Percentiles rank a stretch among this genome's conserved stretches.
phyloP scores from a whole-genome alignment of 2,329 filamentous ascomycete species.

The Daldinia sp. region DNA sequence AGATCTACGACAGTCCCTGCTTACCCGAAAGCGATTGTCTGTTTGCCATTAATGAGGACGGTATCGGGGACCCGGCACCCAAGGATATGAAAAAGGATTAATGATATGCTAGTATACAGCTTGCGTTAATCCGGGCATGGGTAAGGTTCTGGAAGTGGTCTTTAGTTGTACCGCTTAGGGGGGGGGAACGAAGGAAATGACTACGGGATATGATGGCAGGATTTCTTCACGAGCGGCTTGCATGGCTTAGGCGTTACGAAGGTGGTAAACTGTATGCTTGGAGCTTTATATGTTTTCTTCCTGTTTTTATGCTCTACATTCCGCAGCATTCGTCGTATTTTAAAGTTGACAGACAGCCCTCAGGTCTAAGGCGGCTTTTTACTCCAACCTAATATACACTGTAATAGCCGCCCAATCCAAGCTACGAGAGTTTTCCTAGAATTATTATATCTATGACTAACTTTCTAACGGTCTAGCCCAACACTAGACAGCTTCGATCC shows the following conservation, averaged over 20 bases:
- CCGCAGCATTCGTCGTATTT: conserved; percentile 12
- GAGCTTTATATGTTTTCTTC: conserved; percentile 18
- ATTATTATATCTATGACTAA: background rate
- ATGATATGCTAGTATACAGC: background rate
- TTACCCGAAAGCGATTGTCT: conserved; percentile 95
- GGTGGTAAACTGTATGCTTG: conserved; percentile 24
- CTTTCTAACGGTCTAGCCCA: conserved; percentile 1
- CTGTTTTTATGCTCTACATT: conserved; percentile 25
- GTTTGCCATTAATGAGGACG: conserved; percentile 97
- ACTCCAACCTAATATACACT: background rate
- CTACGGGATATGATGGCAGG: conserved; percentile 36
- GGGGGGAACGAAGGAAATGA: conserved; percentile 30
- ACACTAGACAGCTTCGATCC: conserved; percentile 3
- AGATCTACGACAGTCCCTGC: conserved; percentile 99
- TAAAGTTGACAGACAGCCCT: background rate
- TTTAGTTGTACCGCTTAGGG: background rate
- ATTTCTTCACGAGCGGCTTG: conserved; percentile 34
- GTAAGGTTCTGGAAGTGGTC: background rate
- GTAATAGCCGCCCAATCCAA: conserved; percentile 6
- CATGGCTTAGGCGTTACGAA: conserved; percentile 45
- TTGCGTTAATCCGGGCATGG: background rate
- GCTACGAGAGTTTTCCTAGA: conserved; percentile 2
- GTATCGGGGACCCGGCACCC: conserved; percentile 93
- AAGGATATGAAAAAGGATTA: conserved; percentile 89
- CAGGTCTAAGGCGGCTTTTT: conserved; percentile 12